phyloP scores from a whole-genome alignment of 768 basidiomycete species.

The Leccinum rimulosum region DNA sequence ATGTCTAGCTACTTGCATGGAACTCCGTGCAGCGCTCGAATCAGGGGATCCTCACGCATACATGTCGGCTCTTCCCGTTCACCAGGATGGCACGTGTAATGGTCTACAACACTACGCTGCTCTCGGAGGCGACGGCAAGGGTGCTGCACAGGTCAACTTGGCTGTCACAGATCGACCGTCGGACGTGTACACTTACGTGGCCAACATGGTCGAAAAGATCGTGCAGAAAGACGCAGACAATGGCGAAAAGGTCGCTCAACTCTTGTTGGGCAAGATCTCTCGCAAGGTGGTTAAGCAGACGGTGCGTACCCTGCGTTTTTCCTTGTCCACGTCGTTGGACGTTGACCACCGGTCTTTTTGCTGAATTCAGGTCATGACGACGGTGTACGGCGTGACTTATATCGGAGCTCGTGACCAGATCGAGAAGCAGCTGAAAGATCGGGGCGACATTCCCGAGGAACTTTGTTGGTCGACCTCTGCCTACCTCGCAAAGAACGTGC shows the following conservation, averaged over 20 bases:
- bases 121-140: conserved; percentile 85
- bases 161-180: conserved; percentile 80
- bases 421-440: conserved; percentile 78
- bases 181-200: conserved; percentile 94
- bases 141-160: conserved; percentile 92
- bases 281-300: conserved; percentile 99
- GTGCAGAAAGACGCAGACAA: conserved; percentile 55
- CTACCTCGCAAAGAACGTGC: conserved; percentile 79
- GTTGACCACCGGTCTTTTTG: not conserved
- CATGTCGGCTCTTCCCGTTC: conserved; percentile 78
- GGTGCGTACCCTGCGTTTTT: conserved; percentile 39
- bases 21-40: conserved; percentile 77
- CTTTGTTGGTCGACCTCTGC: conserved; percentile 70
- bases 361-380: conserved; percentile 83
- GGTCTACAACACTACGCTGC: conserved; percentile 99
- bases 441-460: conserved; percentile 68
- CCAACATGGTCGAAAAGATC: conserved; percentile 74
- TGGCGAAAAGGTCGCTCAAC: conserved; percentile 51
- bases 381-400: conserved; percentile 96
- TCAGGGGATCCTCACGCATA: conserved; percentile 58
- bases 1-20: conserved; percentile 89
- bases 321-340: not conserved
- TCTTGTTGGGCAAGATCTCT: conserved; percentile 75
- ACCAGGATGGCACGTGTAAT: conserved; percentile 98
- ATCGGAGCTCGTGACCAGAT: conserved; percentile 95